Evolutionary conservation across 2,329 filamentous ascomycete species (phyloP).

Genomic region (Aspergillus pseudonomiae): DNA sequence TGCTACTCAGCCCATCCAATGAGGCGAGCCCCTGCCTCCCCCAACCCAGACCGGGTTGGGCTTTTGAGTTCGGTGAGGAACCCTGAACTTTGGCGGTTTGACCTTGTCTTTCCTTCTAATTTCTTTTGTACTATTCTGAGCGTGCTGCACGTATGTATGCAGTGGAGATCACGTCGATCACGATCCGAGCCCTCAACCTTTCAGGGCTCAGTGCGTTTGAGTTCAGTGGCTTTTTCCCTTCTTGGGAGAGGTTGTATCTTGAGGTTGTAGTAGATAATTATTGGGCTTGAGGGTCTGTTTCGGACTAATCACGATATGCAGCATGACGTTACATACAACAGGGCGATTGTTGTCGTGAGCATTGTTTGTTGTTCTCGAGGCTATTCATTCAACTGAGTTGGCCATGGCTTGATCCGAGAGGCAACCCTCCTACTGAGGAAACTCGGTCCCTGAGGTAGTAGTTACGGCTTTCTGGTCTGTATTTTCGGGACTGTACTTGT

Average conservation of each 20-base stretch:
- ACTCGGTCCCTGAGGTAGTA: background rate
- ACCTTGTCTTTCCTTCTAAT: background rate
- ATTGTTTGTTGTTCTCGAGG: background rate
- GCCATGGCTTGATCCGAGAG: background rate
- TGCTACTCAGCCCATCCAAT: background rate
- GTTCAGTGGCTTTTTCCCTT: background rate
- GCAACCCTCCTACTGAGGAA: background rate
- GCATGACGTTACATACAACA: background rate
- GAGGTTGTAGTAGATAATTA: background rate
- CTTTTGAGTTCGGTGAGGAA: background rate
- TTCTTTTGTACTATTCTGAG: background rate
- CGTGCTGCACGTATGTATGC: slow-evolving; percentile 16
- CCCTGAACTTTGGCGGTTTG: background rate
- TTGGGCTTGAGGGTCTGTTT: background rate
- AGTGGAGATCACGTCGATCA: slow-evolving; percentile 23
- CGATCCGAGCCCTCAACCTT: background rate
- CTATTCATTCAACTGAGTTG: background rate
- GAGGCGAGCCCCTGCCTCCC: background rate
- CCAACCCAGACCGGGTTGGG: background rate
- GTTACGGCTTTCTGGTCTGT: too few species aligned
- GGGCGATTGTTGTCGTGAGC: background rate
- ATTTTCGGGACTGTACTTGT: too few species aligned
- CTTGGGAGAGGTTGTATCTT: background rate
- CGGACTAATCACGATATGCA: background rate
- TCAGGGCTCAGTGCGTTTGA: background rate